Evolutionary conservation across 495 filamentous ascomycete species (phyloP), one percentile per base, ranked within the genome.

Genomic region (Polyplosphaeria fusca): DNA sequence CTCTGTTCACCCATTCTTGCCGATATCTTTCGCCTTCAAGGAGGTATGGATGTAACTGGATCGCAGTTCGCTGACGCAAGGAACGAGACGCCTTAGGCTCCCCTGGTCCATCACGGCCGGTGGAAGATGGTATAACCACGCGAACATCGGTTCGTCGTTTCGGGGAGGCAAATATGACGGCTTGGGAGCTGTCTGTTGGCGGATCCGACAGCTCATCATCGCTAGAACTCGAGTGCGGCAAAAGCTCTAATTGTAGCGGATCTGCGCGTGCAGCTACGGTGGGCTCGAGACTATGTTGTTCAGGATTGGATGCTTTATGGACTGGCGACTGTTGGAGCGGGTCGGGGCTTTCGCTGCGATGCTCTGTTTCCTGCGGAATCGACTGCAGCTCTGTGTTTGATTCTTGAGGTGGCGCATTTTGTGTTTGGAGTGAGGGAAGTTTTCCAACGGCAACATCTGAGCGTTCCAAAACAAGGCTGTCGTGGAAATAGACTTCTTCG

Each of bases 21-120:
- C 67, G 64, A 60, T 70, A 69, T 42, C 57, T 41, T 24, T 66
- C 65, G 19, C 49, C 54, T 22, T 74, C 71, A 16, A 69, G 59
- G 1, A 64, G 47, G 44, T 71, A 74, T 23, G 71, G 71, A 55
- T 74, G 67, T 18, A 74, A 58, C 43, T 74, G 71, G 24, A 70
- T 71, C 14, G 66, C 57, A 4, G 63, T 71, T 2, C 71, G 37
- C 14, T 45, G 44, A 1, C 71, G 47, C 1, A 74, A 50, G 22
- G 42, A 64, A 16, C 69, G 61, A 16, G 37, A 25, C 12, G 37
- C 37, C 44, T 19, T 27, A 25, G 35, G n/a, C 13, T 7, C 9
- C 24, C 5, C n/a, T 9, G 5, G 28, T 42, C 30, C 9, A 47
- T 39, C 16, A 26, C 19, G 18, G 27, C 20, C 38, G 11, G 50